phyloP scores from a whole-genome alignment of 75 land plant species.

The Pinus taeda region DNA sequence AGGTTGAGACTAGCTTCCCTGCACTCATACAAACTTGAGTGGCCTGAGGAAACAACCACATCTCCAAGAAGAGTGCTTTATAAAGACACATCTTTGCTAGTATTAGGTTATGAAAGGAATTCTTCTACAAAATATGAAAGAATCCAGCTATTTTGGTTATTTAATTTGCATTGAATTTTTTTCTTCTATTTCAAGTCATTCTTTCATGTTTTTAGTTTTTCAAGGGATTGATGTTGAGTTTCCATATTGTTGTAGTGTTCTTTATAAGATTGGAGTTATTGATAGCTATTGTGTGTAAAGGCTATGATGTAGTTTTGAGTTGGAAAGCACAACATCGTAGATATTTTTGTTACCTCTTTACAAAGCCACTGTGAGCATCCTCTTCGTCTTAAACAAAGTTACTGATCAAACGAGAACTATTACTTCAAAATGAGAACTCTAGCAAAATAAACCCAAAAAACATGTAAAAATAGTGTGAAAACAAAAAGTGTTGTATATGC shows the following conservation, averaged over 20 bases:
- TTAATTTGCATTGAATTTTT: background rate
- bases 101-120: background rate
- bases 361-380: no score
- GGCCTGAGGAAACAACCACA: no score
- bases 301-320: background rate
- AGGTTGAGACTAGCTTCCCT: no score
- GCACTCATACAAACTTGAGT: no score
- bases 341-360: background rate
- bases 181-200: background rate
- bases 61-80: no score
- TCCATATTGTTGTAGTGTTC: background rate
- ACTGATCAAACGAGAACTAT: no score
- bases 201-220: background rate
- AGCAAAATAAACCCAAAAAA: no score
- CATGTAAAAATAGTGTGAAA: no score
- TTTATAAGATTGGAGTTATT: background rate
- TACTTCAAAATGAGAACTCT: no score
- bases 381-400: no score
- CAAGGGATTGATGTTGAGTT: background rate
- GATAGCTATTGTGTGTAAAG: constrained; percentile 1
- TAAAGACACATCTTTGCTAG: no score
- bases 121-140: background rate
- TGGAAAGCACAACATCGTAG: background rate
- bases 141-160: constrained; percentile 4
- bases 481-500: no score